Conservation (phyloP, 345 rosid species). For the Laguncularia racemosa region DNA sequence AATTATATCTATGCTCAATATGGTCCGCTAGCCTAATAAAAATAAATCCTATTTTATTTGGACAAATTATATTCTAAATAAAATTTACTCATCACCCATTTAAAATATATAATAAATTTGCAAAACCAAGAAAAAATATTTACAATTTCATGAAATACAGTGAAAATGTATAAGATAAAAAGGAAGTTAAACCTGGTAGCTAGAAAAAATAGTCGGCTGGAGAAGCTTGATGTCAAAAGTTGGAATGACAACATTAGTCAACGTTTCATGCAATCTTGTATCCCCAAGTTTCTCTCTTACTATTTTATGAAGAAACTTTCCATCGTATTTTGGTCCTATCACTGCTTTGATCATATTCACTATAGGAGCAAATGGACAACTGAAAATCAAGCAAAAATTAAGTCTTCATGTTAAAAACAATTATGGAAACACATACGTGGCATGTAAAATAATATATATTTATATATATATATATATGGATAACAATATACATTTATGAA, state of each 20-base stretch:
- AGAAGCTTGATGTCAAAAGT: slow-evolving; percentile 28
- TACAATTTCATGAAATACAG: too few relatives aligned
- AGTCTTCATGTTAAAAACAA: not conserved
- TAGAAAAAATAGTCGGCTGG: slow-evolving; percentile 26
- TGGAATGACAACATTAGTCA: slow-evolving; percentile 28
- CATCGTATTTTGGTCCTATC: slow-evolving; percentile 26
- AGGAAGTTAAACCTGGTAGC: slow-evolving; percentile 12
- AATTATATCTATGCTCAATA: too few relatives aligned
- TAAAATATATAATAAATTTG: too few relatives aligned
- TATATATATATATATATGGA: too few relatives aligned
- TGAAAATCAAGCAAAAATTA: not conserved
- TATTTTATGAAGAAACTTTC: slow-evolving; percentile 17
- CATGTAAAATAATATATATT: too few relatives aligned
- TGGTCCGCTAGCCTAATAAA: too few relatives aligned
- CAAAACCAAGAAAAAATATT: too few relatives aligned
- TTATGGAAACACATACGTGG: too few relatives aligned
- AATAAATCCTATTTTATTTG: too few relatives aligned
- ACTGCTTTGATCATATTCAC: slow-evolving; percentile 9
- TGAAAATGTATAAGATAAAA: not conserved
- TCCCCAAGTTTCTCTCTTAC: slow-evolving; percentile 20
- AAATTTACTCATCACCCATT: too few relatives aligned
- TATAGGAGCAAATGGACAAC: slow-evolving; percentile 8
- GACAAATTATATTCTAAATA: too few relatives aligned
- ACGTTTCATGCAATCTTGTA: slow-evolving; percentile 15
- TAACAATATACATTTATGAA: too few relatives aligned